Evolutionary conservation across 1,139 yeast genomes (phyloP).

Genomic region (Yamadazyma pseudoaaseri): DNA sequence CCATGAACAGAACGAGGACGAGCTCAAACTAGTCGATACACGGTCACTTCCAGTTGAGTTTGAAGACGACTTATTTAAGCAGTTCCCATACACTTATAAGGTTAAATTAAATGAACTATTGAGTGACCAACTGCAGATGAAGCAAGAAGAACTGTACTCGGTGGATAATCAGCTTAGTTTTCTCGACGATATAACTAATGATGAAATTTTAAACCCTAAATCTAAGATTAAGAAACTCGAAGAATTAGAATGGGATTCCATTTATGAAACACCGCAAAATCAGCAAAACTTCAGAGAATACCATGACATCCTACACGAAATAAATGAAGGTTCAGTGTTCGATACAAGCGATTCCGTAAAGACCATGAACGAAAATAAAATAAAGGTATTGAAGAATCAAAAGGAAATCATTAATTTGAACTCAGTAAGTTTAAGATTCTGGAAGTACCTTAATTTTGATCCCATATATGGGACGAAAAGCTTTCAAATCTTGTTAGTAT

Average conservation of each 20-base stretch:
- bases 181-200: slow-evolving; percentile 38
- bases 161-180: slow-evolving; percentile 36
- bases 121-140: slow-evolving; percentile 20
- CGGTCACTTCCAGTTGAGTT: slow-evolving; percentile 7
- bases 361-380: slow-evolving; percentile 11
- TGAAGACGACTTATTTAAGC: slow-evolving; percentile 17
- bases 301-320: slow-evolving; percentile 18
- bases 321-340: slow-evolving; percentile 10
- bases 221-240: slow-evolving; percentile 26
- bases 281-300: slow-evolving; percentile 23
- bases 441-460: slow-evolving; percentile 57
- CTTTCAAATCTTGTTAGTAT: slow-evolving; percentile 52
- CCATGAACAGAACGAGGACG: slow-evolving; percentile 2
- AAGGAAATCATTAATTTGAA: slow-evolving; percentile 34
- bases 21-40: slow-evolving; percentile 9
- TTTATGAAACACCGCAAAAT: slow-evolving; percentile 19
- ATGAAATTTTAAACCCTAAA: slow-evolving; percentile 29
- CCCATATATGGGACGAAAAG: slow-evolving; percentile 51
- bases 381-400: slow-evolving; percentile 27
- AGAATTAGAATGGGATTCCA: slow-evolving; percentile 37
- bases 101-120: slow-evolving; percentile 34
- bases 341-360: slow-evolving; percentile 11
- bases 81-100: slow-evolving; percentile 36
- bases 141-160: slow-evolving; percentile 15
- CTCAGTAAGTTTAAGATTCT: slow-evolving; percentile 40